Percentiles rank a stretch among this genome's conserved stretches.
phyloP scores from a whole-genome alignment of 2,329 filamentous ascomycete species.

The Byssochlamys sp. region DNA sequence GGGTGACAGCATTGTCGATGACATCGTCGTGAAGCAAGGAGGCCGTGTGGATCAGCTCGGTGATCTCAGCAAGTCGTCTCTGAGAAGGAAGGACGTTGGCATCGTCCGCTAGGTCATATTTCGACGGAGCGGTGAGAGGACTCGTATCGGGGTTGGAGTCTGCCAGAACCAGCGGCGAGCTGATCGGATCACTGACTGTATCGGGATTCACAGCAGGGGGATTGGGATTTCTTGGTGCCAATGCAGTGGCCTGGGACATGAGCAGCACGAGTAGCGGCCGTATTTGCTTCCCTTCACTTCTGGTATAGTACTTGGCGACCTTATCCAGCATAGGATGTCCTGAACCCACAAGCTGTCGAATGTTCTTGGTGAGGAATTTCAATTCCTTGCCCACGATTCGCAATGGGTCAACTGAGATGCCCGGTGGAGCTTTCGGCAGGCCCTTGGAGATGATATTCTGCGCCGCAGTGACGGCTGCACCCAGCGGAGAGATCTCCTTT shows the following conservation, averaged over 20 bases:
- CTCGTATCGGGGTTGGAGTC: conserved; percentile 68
- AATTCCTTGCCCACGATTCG: conserved; percentile 89
- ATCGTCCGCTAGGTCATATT: conserved; percentile 34
- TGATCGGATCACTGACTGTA: conserved; percentile 52
- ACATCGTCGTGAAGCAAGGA: conserved; percentile 97
- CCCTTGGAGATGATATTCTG: conserved; percentile 39
- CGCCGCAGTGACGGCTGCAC: conserved; percentile 43
- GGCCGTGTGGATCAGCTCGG: conserved; percentile 92
- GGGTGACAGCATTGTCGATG: conserved; percentile 80
- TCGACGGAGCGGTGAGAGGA: conserved; percentile 43
- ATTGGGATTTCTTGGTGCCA: conserved; percentile 56
- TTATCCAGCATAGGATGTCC: conserved; percentile 90
- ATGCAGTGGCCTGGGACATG: conserved; percentile 88
- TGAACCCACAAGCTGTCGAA: conserved; percentile 82
- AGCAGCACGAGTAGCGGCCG: conserved; percentile 87
- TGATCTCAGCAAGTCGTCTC: conserved; percentile 85
- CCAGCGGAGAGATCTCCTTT: conserved; percentile 32
- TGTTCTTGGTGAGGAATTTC: conserved; percentile 89
- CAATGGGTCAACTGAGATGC: conserved; percentile 75
- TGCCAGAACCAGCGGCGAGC: conserved; percentile 53
- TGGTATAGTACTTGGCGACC: conserved; percentile 95
- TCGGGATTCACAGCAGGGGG: conserved; percentile 20
- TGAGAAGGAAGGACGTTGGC: conserved; percentile 77
- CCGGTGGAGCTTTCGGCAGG: conserved; percentile 32
- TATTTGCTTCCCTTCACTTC: conserved; percentile 92